phyloP scores from a whole-genome alignment of 352 stramenopile species.

The Phytopythium boreale region DNA sequence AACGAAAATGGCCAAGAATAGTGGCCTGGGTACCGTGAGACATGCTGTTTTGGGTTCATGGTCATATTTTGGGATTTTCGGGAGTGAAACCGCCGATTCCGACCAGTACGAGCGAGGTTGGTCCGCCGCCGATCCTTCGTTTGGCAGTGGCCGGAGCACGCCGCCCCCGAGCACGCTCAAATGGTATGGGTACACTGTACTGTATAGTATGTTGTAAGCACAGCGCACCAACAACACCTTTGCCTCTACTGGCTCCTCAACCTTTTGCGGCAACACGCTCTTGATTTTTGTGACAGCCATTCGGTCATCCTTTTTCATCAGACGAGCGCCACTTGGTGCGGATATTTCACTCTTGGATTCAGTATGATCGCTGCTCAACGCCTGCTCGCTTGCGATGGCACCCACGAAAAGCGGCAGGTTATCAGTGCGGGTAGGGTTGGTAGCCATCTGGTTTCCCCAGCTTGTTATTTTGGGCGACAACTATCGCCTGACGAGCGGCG shows the following conservation, averaged over 20 bases:
- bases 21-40: background rate
- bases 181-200: too few relatives aligned
- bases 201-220: too few relatives aligned
- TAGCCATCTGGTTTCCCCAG: background rate
- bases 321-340: background rate
- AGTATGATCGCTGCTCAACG: background rate
- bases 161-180: too few relatives aligned
- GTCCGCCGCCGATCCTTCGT: too few relatives aligned
- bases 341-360: background rate
- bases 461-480: background rate
- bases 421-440: background rate
- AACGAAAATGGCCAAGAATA: background rate
- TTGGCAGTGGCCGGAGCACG: too few relatives aligned
- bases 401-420: background rate
- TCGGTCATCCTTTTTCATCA: background rate
- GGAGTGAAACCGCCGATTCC: background rate
- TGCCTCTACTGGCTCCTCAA: too few relatives aligned
- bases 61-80: background rate
- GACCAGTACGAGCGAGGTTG: too few relatives aligned
- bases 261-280: too few relatives aligned
- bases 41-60: background rate
- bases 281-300: too few relatives aligned
- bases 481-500: background rate
- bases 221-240: too few relatives aligned
- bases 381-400: slow-evolving; percentile 1